A percentile compares a stretch with the other conserved stretches of the same genome.
phyloP scores from a whole-genome alignment of 1,139 yeast genomes.

The Zhuliangozyma parablackwelliae region DNA sequence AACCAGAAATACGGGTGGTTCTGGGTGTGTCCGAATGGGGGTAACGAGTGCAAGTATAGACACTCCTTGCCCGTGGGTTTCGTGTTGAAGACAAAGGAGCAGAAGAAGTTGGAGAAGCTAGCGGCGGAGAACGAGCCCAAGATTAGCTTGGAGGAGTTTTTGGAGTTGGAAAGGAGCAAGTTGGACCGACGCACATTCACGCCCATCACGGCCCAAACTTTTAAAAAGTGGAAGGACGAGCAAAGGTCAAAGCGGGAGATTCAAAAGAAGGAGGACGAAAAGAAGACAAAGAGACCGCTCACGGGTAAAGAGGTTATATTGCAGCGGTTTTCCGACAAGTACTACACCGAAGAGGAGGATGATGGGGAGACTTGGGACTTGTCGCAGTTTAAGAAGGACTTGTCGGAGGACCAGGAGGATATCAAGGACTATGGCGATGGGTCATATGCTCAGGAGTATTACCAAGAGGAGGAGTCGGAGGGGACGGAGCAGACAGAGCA shows the following conservation, averaged over 20 bases:
- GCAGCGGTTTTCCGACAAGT: constrained; percentile 68
- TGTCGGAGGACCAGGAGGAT: constrained; percentile 39
- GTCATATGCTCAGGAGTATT: constrained; percentile 18
- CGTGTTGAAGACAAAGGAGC: constrained; percentile 94
- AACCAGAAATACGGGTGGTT: constrained; percentile 98
- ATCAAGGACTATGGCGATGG: constrained; percentile 58
- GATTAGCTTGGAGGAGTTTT: constrained; percentile 91
- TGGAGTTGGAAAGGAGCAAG: constrained; percentile 87
- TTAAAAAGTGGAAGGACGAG: constrained; percentile 76
- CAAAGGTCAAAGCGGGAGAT: constrained; percentile 60
- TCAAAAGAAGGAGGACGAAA: constrained; percentile 52
- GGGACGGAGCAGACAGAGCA: constrained; percentile 1
- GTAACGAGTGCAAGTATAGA: constrained; percentile 86
- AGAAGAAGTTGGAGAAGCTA: constrained; percentile 80
- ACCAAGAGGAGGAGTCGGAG: constrained; percentile 13
- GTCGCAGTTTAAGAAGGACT: constrained; percentile 51
- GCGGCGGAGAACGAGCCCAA: constrained; percentile 85
- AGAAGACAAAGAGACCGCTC: constrained; percentile 41
- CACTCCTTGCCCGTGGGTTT: constrained; percentile 98
- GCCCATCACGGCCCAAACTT: constrained; percentile 83
- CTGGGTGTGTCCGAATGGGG: constrained; percentile 96
- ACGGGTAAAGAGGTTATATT: constrained; percentile 82
- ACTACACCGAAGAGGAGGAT: constrained; percentile 46
- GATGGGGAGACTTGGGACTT: constrained; percentile 68
- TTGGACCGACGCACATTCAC: constrained; percentile 75